These are phyloP conservation scores for Artemisia tridentata DNA, from an alignment of 129 eudicot genomes.

Conservation along the genomic window DNA sequence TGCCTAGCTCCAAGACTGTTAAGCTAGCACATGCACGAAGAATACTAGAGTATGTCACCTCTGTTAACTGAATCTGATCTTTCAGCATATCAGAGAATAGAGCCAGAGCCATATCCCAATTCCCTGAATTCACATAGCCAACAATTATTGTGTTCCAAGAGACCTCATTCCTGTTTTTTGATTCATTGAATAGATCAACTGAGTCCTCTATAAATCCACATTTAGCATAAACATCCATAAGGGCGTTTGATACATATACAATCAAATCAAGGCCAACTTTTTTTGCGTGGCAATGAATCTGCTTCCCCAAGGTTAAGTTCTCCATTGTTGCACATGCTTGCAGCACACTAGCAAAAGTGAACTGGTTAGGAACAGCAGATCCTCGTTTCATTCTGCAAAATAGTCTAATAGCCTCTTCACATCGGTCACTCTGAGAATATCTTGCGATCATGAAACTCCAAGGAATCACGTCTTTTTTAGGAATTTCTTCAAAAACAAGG, in stretches of 20 bases:
- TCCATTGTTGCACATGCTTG: constrained; percentile 60
- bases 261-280: constrained; percentile 61
- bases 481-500: constrained; percentile 54
- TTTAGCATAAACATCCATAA: constrained; percentile 81
- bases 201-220: constrained; percentile 61
- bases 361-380: constrained; percentile 53
- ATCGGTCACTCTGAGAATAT: constrained; percentile 64
- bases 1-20: constrained; percentile 57
- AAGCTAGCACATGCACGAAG: constrained; percentile 72
- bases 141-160: constrained; percentile 87
- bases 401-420: constrained; percentile 50
- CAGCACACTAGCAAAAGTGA: constrained; percentile 66
- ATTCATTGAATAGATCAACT: constrained; percentile 40
- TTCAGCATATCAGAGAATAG: constrained; percentile 54
- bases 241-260: constrained; percentile 65
- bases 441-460: constrained; percentile 88
- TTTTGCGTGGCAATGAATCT: constrained; percentile 48
- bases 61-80: constrained; percentile 44
- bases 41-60: constrained; percentile 64
- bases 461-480: constrained; percentile 59
- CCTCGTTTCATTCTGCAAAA: constrained; percentile 58
- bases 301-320: constrained; percentile 48
- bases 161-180: constrained; percentile 51
- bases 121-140: constrained; percentile 56
- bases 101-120: constrained; percentile 52